Base-by-base conservation (phyloP, 129 eudicot genomes). In the Pittosporum tobira region DNA sequence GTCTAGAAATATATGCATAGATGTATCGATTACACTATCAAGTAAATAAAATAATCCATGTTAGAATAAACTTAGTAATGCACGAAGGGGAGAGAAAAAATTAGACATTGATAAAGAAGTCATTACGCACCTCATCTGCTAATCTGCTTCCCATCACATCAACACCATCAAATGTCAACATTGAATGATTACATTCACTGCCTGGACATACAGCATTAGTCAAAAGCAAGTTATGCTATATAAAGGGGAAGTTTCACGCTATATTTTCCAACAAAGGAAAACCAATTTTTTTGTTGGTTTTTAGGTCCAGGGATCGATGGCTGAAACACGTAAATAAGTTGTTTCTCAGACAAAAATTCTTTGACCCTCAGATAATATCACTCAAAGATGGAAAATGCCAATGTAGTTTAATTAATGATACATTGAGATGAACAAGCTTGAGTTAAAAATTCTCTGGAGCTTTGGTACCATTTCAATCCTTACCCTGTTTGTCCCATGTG, bases 101-200 rank as follows among this genome's bases (percentile, higher is more conserved):
- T 7, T 18, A 44, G n/a, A 24, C 47, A 44, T 24, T 29, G 15
- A 19, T 46, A 25, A 27, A 25, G 43, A 36, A 73, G 37, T 20
- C 23, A 47, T 57, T 12, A 71, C 74, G 24, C 54, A 93, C 99
- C 99, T 93, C 99, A 31, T 84, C 85, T 21, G 94, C 94, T 80
- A 93, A 77, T 78, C 99, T 75, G 55, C 62, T 78, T 57, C 99
- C 99, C 96, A 87, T 93, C 44, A 93, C 83, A 77, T 93, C 99
- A 51, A 93, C 87, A n/a, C 99, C 99, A 64, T 93, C 91, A 71
- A 93, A 81, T 62, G 99, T 93, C 83, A 87, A 66, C 60, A 75
- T 66, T 67, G 91, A 63, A 61, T 81, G 70, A 68, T 93, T 93
- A 57, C 85, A 68, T 71, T 81, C 74, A 73, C 96, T 83, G 67